Evolutionary conservation across 192 early-diverging fungal genomes (phyloP), one percentile per base, ranked within the genome.

Genomic region (Backusella morwellensis): DNA sequence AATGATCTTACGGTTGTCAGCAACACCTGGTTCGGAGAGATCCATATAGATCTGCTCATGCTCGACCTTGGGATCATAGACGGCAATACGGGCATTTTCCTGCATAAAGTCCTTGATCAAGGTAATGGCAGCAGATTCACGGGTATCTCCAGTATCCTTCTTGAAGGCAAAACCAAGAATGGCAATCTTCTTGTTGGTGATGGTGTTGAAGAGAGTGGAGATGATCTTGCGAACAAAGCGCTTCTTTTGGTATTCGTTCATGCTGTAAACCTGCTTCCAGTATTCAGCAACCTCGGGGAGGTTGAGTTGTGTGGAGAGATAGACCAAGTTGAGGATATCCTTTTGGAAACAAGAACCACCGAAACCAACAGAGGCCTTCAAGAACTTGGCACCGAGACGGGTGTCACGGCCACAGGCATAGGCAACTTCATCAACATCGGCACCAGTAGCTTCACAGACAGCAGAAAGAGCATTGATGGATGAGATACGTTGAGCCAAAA

Each of bases 271-370:
- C 76, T 95, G 93, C 66, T 91, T 85, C 97, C 97, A 98, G 86
- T 98, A 98, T 41, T 91, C 93, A 47, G 93, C 97, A 50, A 98
- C 95, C 82, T 97, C 95, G 26, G 91, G 92, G 66, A 98, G 83
- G 75, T 92, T 91, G 34, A 97, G 87, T 71, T 92, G 92, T 78
- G 92, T 87, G 56, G 91, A 89, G 47, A 98, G 87, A 84, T 95
- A 98, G n/a, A 97, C 93, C 41, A 98, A 82, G 86, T 97, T 96
- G 34, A 92, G 82, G 63, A 98, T 92, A 77, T 98, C 97, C 82
- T 98, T 98, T 81, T 96, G 94, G 86, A 98, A 97, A 82, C 97
- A 98, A n/a, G 91, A 92, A 14, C 97, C 97, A 74, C 97, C 97
- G 79, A 98, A 98, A 19, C 97, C 97, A 40, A 98, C 92, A 1